Evolutionary conservation across 2,329 filamentous ascomycete genomes (phyloP).

Genomic region (Penicillium vulpinum): DNA sequence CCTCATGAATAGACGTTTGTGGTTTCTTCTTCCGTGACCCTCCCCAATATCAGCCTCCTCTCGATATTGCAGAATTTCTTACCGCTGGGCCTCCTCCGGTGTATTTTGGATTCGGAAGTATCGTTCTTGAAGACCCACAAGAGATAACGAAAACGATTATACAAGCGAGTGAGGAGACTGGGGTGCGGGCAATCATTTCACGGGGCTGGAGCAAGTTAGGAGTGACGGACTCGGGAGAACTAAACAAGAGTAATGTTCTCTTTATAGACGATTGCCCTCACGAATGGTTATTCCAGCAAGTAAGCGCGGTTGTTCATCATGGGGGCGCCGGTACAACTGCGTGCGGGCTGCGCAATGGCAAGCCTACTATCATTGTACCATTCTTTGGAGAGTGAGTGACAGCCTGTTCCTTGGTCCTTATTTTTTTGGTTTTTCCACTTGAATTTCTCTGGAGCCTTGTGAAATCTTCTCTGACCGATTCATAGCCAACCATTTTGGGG

Average conservation of each 20-base stretch:
- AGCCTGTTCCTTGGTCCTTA: too few relatives aligned
- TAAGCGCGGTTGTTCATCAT: constrained; percentile 57
- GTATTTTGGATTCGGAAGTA: constrained; percentile 57
- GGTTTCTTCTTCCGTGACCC: constrained; percentile 45
- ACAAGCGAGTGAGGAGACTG: constrained; percentile 45
- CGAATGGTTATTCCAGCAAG: constrained; percentile 58
- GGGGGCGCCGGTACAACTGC: constrained; percentile 60
- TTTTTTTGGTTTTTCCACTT: neutral
- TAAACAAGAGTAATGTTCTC: constrained; percentile 38
- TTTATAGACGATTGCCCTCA: constrained; percentile 56
- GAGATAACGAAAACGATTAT: constrained; percentile 47
- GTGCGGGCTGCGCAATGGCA: constrained; percentile 50
- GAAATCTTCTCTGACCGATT: neutral
- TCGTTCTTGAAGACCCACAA: constrained; percentile 52
- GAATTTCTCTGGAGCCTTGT: rapidly evolving
- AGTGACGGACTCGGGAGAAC: constrained; percentile 22
- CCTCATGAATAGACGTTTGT: constrained; percentile 27
- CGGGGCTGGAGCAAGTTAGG: constrained; percentile 53
- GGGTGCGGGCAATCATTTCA: constrained; percentile 53
- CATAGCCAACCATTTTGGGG: constrained; percentile 55
- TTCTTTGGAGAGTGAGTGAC: constrained; percentile 54
- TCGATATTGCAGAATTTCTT: constrained; percentile 46
- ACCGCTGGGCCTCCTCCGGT: constrained; percentile 48
- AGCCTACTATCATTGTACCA: constrained; percentile 55
- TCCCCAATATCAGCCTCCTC: constrained; percentile 36